Conservation (phyloP, 257 asterid species). For the Linderniella brevidens region DNA sequence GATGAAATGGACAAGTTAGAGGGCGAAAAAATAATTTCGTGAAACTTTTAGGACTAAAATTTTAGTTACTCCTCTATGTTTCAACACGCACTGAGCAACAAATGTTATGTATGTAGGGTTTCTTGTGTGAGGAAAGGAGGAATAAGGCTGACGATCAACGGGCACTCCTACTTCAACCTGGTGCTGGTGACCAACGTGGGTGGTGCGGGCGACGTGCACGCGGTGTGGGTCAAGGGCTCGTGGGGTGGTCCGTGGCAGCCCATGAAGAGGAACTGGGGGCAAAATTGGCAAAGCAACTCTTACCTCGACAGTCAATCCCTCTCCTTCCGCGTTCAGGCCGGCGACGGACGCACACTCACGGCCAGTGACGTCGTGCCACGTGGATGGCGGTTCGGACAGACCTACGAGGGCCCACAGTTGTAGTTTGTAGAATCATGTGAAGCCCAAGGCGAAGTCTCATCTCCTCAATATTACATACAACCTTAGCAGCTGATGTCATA, state of each 20-base stretch:
- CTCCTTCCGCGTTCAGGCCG: conserved; percentile 28
- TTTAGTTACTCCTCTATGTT: too few species aligned
- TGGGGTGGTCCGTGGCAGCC: conserved; percentile 28
- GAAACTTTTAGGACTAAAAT: too few species aligned
- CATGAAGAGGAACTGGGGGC: conserved; percentile 49
- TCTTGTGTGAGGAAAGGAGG: conserved; percentile 38
- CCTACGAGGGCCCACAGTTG: conserved; percentile 37
- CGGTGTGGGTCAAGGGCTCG: conserved; percentile 32
- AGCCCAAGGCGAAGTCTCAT: too few species aligned
- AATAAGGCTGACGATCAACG: conserved; percentile 35
- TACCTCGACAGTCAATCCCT: conserved; percentile 27
- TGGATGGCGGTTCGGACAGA: conserved; percentile 43
- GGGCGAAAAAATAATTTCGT: too few species aligned
- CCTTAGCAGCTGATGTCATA: too few species aligned
- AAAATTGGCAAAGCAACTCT: conserved; percentile 41
- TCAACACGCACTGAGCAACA: too few species aligned
- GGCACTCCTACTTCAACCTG: conserved; percentile 35
- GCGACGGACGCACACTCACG: conserved; percentile 30
- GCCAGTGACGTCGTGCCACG: conserved; percentile 19
- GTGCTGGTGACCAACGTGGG: conserved; percentile 42
- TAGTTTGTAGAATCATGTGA: too few species aligned
- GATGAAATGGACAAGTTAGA: too few species aligned
- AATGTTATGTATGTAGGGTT: conserved; percentile 22
- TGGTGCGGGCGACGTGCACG: conserved; percentile 37
- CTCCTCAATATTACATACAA: too few species aligned